Base-by-base conservation (phyloP, 2,329 filamentous ascomycete genomes). In the Falciphora oryzae region DNA sequence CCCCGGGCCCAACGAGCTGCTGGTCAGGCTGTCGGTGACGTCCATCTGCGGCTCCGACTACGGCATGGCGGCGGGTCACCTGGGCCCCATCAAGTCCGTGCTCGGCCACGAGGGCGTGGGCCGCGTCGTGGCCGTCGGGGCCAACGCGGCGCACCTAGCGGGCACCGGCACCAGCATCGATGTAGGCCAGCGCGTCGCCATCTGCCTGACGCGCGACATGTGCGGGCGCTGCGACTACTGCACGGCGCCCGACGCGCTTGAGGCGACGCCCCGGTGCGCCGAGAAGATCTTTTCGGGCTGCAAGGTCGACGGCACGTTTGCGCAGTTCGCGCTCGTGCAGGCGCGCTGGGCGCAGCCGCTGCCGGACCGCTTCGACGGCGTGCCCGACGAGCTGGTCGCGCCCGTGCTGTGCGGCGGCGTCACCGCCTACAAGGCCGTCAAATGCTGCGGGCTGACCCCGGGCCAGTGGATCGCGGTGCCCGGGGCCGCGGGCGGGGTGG, bases 81-180 rank as follows among this genome's bases (percentile, higher is more conserved):
- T 79, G 59, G 76, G 77, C 0, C 75, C 75, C 0, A 71, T 71
- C 0, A 68, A 71, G 6, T 66, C 73, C 29, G 73, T 78, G 1
- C 71, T 78, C 0, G 79, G 80, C 4, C 80, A 81, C 61, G 80
- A 82, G 66, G 80, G 79, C 10, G 76, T 80, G 1, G 80, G 80
- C 1, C 71, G 70, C 14, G 71, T 80, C 22, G 75, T 71, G 4
- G 70, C 67, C 29, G 66, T 80, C 1, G 80, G 79, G 1, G 70
- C 72, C 35, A 71, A 73, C 44, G 71, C 77, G 0, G 27, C 65
- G 0, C 59, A 69, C n/a, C 61, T 63, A 4, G n/a, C 13, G 28
- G 61, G 58, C 31, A n/a, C n/a, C n/a, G 58, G 53, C 50, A 72
- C 73, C 58, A 29, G 67, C 1, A 66, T 75, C 22, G 27, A 67